phyloP scores from a whole-genome alignment of 192 early-diverging fungal genomes.

The Linnemannia hyalina region DNA sequence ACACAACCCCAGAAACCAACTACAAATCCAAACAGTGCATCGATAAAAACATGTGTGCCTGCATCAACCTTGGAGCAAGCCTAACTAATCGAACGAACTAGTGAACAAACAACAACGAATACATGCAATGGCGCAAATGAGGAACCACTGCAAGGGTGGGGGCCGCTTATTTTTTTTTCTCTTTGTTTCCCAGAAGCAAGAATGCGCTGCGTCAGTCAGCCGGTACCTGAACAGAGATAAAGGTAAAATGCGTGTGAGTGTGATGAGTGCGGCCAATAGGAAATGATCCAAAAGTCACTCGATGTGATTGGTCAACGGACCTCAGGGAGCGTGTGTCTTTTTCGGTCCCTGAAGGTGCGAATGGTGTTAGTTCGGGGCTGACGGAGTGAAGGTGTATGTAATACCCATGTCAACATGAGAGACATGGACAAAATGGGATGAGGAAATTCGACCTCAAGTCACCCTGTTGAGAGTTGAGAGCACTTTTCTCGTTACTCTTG shows the following conservation, averaged over 20 bases:
- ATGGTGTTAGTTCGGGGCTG: not conserved
- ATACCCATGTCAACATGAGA: not conserved
- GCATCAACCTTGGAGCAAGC: not conserved
- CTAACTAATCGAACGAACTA: too few relatives aligned
- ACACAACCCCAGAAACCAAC: not conserved
- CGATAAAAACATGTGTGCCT: not conserved
- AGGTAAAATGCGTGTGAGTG: not conserved
- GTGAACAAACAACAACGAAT: not conserved
- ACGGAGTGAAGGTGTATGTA: not conserved
- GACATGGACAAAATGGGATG: not conserved
- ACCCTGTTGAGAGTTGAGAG: not conserved
- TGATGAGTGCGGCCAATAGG: not conserved
- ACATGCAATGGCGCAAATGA: not conserved
- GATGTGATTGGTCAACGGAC: constrained; percentile 6
- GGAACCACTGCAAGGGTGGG: too few relatives aligned
- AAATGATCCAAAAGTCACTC: not conserved
- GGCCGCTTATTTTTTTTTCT: too few relatives aligned
- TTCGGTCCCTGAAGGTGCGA: not conserved
- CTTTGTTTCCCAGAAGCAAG: not conserved
- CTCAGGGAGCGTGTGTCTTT: not conserved
- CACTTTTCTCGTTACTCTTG: not conserved
- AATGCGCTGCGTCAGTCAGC: too few relatives aligned
- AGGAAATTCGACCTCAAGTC: not conserved
- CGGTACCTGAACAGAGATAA: not conserved
- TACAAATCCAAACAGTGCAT: not conserved